Percentiles rank a stretch among this genome's conserved stretches.
phyloP scores from a whole-genome alignment of 352 stramenopile species.

The Pythium phragmiticola region DNA sequence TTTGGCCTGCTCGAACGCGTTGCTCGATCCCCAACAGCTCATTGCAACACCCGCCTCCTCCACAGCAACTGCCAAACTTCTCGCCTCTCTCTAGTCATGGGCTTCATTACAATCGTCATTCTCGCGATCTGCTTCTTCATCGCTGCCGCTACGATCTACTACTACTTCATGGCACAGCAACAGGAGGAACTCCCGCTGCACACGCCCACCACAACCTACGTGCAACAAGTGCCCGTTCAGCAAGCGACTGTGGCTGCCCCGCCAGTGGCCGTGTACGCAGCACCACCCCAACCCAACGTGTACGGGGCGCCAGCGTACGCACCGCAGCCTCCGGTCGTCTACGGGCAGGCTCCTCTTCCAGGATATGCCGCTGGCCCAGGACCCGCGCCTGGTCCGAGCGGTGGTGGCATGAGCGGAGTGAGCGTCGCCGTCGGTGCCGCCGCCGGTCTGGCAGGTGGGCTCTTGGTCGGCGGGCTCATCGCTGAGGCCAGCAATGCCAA shows the following conservation, averaged over 20 bases:
- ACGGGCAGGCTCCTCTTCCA: background rate
- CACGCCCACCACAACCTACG: constrained; percentile 1
- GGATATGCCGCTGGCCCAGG: background rate
- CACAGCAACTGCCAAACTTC: background rate
- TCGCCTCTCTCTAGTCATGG: background rate
- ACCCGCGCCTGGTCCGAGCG: background rate
- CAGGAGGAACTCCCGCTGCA: constrained; percentile 2
- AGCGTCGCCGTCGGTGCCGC: constrained; percentile 6
- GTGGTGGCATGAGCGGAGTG: constrained; percentile 1
- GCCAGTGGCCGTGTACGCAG: background rate
- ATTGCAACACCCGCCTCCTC: no score
- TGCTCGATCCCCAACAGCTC: no score
- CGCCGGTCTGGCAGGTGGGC: constrained; percentile 7
- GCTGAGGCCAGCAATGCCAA: constrained; percentile 6
- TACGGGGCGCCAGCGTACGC: background rate
- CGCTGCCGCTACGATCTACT: constrained; percentile 1
- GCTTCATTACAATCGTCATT: background rate
- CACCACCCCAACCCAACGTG: no score
- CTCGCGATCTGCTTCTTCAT: constrained; percentile 1
- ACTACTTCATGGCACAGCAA: constrained; percentile 1
- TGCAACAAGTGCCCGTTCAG: background rate
- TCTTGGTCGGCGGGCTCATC: constrained; percentile 13
- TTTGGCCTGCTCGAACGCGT: no score
- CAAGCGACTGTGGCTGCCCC: background rate
- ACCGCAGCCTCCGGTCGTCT: background rate